Evolutionary conservation across 371 early-diverging fungal genomes (phyloP), one percentile per base, ranked within the genome.

Genomic region (Zychaea mexicana): DNA sequence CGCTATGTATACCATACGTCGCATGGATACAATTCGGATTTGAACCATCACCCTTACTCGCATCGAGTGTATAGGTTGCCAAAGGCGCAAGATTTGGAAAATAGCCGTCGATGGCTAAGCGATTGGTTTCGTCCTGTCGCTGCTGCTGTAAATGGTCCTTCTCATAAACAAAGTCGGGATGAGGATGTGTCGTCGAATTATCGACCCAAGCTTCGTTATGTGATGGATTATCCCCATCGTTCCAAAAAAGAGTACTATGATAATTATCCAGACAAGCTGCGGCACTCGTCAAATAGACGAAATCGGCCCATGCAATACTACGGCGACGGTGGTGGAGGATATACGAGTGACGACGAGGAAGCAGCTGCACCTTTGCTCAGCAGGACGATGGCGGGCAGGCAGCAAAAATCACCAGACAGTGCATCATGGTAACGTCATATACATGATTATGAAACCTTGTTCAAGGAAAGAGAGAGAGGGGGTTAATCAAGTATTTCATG

Each of bases 151-250:
- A 4, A 42, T 6, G 42, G 3, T 7, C 19, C 33, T 22, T 19
- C 19, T 22, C 17, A 9, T 62, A 39, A 31, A 24, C 15, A 17
- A 55, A 36, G 22, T 56, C 36, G 33, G 7, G 22, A 22, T 10
- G 33, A 39, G 56, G 17, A 49, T 49, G 19, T 49, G 13, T 49
- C 49, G 24, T 19, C 36, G 36, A 30, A 22, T 13, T 49, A 67
- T 62, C 71, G 75, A 15, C 75, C 75, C 21, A 74, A 74, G 57
- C 46, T 74, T 28, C 39, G 57, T 52, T 67, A 69, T 58, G 61
- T 74, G 15, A 66, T 70, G 61, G 74, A 70, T 52, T 61, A 72
- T 59, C 69, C 69, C 22, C 59, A 62, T 38, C 46, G 49, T 55
- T 52, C 59, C 24, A 39, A 33, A 57, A 62, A 63, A 64, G 52